A percentile compares a stretch with the other conserved stretches of the same genome.
Conservation (phyloP, 2,329 filamentous ascomycete species). For the Raffaelea ambrosiae region DNA sequence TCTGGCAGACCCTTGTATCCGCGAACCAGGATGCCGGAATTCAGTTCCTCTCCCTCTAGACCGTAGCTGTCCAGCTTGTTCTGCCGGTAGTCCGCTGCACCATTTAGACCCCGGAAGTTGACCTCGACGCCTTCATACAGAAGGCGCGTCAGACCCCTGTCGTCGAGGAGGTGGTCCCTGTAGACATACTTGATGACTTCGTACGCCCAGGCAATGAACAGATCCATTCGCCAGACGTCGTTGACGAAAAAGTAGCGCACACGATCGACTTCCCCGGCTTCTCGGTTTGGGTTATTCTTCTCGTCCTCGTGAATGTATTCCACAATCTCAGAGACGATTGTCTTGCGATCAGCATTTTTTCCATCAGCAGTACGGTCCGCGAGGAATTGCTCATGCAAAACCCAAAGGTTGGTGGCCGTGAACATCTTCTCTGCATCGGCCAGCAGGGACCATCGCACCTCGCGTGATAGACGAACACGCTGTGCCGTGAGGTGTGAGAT, state of each 20-base stretch:
- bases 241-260: slow-evolving; percentile 83
- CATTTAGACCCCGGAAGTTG: slow-evolving; percentile 61
- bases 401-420: slow-evolving; percentile 73
- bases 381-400: slow-evolving; percentile 63
- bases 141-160: slow-evolving; percentile 43
- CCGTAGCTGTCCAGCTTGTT: slow-evolving; percentile 65
- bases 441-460: slow-evolving; percentile 71
- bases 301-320: slow-evolving; percentile 68
- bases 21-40: slow-evolving; percentile 53
- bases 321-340: slow-evolving; percentile 65
- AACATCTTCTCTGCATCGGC: slow-evolving; percentile 86
- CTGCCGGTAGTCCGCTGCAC: slow-evolving; percentile 62
- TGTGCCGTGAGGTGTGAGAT: slow-evolving; percentile 61
- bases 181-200: slow-evolving; percentile 67
- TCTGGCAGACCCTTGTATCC: slow-evolving; percentile 64
- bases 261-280: slow-evolving; percentile 63
- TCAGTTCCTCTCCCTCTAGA: slow-evolving; percentile 56
- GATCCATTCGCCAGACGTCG: slow-evolving; percentile 62
- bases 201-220: slow-evolving; percentile 71
- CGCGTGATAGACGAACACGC: slow-evolving; percentile 56
- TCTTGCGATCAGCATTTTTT: slow-evolving; percentile 51
- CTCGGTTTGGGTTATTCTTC: slow-evolving; percentile 57
- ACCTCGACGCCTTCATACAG: slow-evolving; percentile 60
- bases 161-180: slow-evolving; percentile 50
- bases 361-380: slow-evolving; percentile 40